Percentiles rank a stretch among this genome's conserved stretches.
These are phyloP conservation scores for Biscogniauxia marginata DNA, from an alignment of 2,329 filamentous ascomycete species.

Conservation along the genomic window DNA sequence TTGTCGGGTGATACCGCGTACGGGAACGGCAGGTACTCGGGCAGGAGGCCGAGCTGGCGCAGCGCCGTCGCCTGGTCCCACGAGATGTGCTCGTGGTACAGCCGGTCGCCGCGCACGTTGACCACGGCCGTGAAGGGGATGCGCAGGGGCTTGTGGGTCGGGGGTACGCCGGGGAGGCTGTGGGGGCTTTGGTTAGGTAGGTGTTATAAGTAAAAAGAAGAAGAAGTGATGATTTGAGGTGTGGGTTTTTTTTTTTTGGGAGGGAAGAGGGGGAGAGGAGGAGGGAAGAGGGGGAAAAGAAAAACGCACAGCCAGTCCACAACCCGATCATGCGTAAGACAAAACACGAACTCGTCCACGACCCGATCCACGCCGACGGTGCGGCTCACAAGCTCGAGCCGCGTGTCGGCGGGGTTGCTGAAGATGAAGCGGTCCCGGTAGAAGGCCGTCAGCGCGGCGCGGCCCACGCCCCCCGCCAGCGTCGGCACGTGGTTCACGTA, in stretches of 20 bases:
- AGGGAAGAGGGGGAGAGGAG: not conserved
- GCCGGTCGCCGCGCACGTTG: slow-evolving; percentile 64
- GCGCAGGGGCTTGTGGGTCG: slow-evolving; percentile 52
- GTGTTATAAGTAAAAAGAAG: not conserved
- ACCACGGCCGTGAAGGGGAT: slow-evolving; percentile 65
- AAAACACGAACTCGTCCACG: slow-evolving; percentile 68
- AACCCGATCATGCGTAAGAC: slow-evolving; percentile 60
- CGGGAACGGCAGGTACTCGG: slow-evolving; percentile 64
- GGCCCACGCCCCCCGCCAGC: slow-evolving; percentile 67
- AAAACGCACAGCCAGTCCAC: slow-evolving; percentile 66
- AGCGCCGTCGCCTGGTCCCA: slow-evolving; percentile 68
- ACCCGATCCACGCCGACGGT: slow-evolving; percentile 71
- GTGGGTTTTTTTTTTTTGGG: not conserved
- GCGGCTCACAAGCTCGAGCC: slow-evolving; percentile 67
- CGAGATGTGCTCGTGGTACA: slow-evolving; percentile 69
- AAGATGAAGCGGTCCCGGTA: slow-evolving; percentile 75
- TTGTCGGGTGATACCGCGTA: slow-evolving; percentile 42
- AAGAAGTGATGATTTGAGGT: not conserved
- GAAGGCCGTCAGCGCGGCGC: slow-evolving; percentile 61
- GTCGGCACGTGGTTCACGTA: slow-evolving; percentile 79
- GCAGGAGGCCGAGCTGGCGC: slow-evolving; percentile 60
- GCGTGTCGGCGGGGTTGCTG: slow-evolving; percentile 66
- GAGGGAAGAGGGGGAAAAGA: not conserved
- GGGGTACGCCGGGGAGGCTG: slow-evolving; percentile 58
- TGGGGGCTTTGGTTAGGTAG: not conserved